Evolutionary conservation across 768 basidiomycete genomes (phyloP), one percentile per base, ranked within the genome.

Genomic region (Amanita pseudoporphyria): DNA sequence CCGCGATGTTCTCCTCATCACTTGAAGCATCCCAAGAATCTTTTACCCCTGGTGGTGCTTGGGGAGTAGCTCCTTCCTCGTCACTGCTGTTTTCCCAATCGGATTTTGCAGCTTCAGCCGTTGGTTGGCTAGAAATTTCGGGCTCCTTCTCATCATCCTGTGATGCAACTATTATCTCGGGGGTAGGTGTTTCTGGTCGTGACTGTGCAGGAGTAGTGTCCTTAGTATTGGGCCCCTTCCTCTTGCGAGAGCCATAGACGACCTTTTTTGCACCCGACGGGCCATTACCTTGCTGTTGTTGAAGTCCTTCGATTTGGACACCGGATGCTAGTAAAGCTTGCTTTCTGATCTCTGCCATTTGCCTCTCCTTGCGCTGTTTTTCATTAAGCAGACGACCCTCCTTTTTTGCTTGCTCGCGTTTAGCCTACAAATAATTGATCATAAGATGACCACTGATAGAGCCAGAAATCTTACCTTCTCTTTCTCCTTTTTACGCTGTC

Each of bases 331-430:
- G 73, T 46, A 98, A 77, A 2, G 95, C 94, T 62, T 95, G 81
- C 62, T 82, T 87, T 49, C 93, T 83, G 26, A 90, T 79, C 64
- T 97, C 94, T 2, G 91, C 93, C 56, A 82, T 86, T 18, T 87
- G 87, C 57, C 77, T 83, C 63, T 97, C 94, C 60, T 90, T 87
- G 66, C 92, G 95, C 64, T 98, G 94, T 67, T 94, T 96, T 66
- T 95, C 93, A n/a, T 95, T 98, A 44, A 98, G 74, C 21, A 95
- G 70, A 40, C 87, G 80, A 19, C 96, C 96, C 68, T 98, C 94
- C 64, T 93, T 95, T 76, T 87, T 91, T 12, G 87, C 84, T 45
- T 86, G 63, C 58, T 96, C 94, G 45, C 81, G 82, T 66, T 95
- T 96, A 39, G 79, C 84, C 92, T 94, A 24, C 6, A 60, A n/a